Evolutionary conservation across 2,329 filamentous ascomycete species (phyloP).

Genomic region (Beauveria sp.): DNA sequence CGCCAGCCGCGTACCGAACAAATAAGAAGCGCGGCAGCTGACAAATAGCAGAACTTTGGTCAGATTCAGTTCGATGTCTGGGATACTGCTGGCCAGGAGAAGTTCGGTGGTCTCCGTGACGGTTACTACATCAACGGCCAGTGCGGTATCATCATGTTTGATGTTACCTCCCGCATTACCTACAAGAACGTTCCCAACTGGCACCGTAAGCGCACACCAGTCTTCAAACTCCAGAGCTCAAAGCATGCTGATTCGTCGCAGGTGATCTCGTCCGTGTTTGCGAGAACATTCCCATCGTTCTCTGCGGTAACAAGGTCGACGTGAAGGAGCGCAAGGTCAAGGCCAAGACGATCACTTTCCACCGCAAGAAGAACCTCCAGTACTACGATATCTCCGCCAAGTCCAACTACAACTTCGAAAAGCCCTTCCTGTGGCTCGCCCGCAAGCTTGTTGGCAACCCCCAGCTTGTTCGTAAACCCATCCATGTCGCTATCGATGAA

Average conservation of each 20-base stretch:
- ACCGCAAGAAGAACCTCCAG: constrained; percentile 99
- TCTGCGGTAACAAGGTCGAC: constrained; percentile 99
- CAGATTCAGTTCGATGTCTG: constrained; percentile 98
- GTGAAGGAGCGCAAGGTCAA: constrained; percentile 99
- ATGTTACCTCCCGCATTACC: constrained; percentile 97
- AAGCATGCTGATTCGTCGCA: constrained; percentile 26
- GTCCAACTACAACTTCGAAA: constrained; percentile 99
- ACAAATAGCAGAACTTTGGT: constrained; percentile 67
- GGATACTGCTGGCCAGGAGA: constrained; percentile 98
- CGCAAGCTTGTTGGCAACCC: constrained; percentile 97
- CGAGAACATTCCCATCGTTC: constrained; percentile 98
- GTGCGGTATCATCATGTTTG: constrained; percentile 99
- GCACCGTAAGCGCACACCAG: constrained; percentile 71
- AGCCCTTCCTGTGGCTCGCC: constrained; percentile 98
- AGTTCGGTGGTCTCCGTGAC: constrained; percentile 98
- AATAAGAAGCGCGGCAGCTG: constrained; percentile 20
- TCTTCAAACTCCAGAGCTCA: background rate
- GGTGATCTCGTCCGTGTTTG: constrained; percentile 98
- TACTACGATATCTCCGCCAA: constrained; percentile 99
- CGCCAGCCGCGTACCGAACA: constrained; percentile 14
- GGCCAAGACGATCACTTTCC: constrained; percentile 99
- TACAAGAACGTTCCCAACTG: constrained; percentile 99
- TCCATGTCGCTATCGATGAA: background rate
- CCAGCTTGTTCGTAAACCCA: constrained; percentile 18
- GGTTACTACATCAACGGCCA: constrained; percentile 99